phyloP scores from a whole-genome alignment of 805 yeast species.

The Myxozyma kluyveri region DNA sequence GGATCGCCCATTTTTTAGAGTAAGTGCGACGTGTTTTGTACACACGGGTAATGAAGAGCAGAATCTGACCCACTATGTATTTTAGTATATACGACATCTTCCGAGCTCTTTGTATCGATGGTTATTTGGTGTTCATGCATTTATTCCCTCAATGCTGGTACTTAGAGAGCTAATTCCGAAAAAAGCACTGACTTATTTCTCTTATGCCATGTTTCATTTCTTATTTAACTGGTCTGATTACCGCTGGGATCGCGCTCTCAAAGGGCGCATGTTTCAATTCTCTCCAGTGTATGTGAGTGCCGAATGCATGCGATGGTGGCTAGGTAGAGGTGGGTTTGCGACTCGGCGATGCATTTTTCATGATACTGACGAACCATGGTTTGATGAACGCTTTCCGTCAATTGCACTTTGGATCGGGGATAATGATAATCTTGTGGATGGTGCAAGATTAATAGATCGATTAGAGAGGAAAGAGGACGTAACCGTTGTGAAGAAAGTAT shows the following conservation, averaged over 20 bases:
- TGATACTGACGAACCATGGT: conserved; percentile 46
- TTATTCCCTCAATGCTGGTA: conserved; percentile 69
- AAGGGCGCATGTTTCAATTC: conserved; percentile 75
- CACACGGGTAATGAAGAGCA: neutral
- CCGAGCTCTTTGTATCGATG: conserved; percentile 33
- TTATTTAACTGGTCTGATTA: conserved; percentile 83
- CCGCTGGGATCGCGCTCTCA: conserved; percentile 66
- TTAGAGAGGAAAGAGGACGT: conserved; percentile 58
- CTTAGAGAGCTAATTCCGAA: conserved; percentile 53
- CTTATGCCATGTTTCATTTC: conserved; percentile 82
- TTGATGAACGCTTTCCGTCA: conserved; percentile 47
- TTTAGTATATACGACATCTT: conserved; percentile 32
- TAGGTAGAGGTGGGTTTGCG: conserved; percentile 53
- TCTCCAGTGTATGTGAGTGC: conserved; percentile 82
- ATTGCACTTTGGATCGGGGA: conserved; percentile 69
- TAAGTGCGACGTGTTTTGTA: neutral
- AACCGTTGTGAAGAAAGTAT: conserved; percentile 42
- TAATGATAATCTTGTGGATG: conserved; percentile 75
- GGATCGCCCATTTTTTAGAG: conserved; percentile 45
- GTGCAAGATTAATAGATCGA: conserved; percentile 62
- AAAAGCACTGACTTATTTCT: conserved; percentile 45
- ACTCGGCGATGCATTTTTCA: conserved; percentile 52
- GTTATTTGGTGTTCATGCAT: conserved; percentile 74
- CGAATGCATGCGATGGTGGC: conserved; percentile 91
- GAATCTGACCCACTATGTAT: neutral